phyloP scores from a whole-genome alignment of 2,329 filamentous ascomycete species.

The Pseudogymnoascus sp. region DNA sequence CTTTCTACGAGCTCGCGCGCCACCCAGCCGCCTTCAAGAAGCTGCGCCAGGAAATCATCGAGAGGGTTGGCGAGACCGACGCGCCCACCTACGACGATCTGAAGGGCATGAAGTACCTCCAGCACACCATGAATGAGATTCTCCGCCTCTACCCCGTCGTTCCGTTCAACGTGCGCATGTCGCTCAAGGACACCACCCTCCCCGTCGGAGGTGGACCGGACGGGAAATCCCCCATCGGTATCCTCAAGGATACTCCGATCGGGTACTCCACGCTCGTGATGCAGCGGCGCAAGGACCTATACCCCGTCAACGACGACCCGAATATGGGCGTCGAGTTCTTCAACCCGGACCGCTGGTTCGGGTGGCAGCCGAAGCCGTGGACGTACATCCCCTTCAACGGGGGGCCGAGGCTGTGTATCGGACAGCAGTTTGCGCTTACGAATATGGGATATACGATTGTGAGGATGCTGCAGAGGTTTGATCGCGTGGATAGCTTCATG shows the following conservation, averaged over 20 bases:
- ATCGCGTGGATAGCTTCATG: constrained; percentile 52
- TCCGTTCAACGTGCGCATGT: constrained; percentile 68
- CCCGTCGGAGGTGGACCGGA: constrained; percentile 61
- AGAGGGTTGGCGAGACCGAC: constrained; percentile 52
- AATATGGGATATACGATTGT: constrained; percentile 68
- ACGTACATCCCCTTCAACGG: constrained; percentile 70
- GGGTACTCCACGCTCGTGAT: constrained; percentile 61
- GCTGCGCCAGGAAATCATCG: constrained; percentile 64
- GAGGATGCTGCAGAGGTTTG: constrained; percentile 63
- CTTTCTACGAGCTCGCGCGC: constrained; percentile 70
- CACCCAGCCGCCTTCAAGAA: constrained; percentile 58
- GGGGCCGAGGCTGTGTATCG: constrained; percentile 65
- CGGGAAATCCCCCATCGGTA: constrained; percentile 50
- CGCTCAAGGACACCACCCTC: constrained; percentile 64
- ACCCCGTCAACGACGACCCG: constrained; percentile 41
- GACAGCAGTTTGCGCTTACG: constrained; percentile 73
- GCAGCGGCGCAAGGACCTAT: constrained; percentile 60
- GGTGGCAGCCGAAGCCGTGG: constrained; percentile 57
- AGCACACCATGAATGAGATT: constrained; percentile 63
- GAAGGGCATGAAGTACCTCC: constrained; percentile 79
- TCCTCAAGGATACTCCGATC: constrained; percentile 57
- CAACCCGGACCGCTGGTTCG: constrained; percentile 58
- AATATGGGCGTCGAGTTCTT: constrained; percentile 43
- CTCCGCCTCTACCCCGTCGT: constrained; percentile 70
- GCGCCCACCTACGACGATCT: constrained; percentile 68